Base-by-base conservation (phyloP, 2,329 filamentous ascomycete genomes). In the Fusarium verrucosum region DNA sequence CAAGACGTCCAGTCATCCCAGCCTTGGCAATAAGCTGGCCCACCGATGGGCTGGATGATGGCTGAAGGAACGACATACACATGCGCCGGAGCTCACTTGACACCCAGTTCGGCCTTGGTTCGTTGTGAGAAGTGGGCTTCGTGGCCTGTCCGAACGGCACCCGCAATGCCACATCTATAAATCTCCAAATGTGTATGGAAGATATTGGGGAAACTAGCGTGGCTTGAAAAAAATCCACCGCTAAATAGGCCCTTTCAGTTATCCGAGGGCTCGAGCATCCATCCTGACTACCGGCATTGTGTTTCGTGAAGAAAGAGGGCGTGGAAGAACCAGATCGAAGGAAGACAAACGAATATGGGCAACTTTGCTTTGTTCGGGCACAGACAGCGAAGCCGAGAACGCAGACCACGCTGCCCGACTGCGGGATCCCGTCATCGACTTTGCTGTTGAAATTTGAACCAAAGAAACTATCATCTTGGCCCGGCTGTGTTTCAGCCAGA, bases 61-160 rank as follows among this genome's bases (percentile, higher is more conserved):
- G 56, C 60, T 58, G 62, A 50, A 69, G 40, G 62, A 67, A 62
- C 70, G 50, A 73, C 58, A 65, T 60, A 70, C 68, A 74, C 72
- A 74, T 73, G 55, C 66, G 68, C 68, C 68, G 69, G 62, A 72
- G 63, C 72, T 74, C 71, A 74, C 71, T 74, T 74, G 72, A 74
- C 71, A 60, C 61, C 55, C 64, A 63, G 60, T 58, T 62, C 54
- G 59, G 44, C 64, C 68, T 67, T 66, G 59, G 59, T 57, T 67
- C 55, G 55, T 52, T 38, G 16, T 40, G 30, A 50, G 61, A 62
- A 50, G 66, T 60, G 56, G 61, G 41, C 46, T 55, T 47, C 46
- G 55, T 46, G 59, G 68, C 68, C 65, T 71, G 68, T 65, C 52
- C 33, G 38, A 55, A 63, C 47, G 42, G 53, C 51, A 50, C 50